Base-by-base conservation (phyloP, 2,329 filamentous ascomycete species). In the Pyrenophora teres region DNA sequence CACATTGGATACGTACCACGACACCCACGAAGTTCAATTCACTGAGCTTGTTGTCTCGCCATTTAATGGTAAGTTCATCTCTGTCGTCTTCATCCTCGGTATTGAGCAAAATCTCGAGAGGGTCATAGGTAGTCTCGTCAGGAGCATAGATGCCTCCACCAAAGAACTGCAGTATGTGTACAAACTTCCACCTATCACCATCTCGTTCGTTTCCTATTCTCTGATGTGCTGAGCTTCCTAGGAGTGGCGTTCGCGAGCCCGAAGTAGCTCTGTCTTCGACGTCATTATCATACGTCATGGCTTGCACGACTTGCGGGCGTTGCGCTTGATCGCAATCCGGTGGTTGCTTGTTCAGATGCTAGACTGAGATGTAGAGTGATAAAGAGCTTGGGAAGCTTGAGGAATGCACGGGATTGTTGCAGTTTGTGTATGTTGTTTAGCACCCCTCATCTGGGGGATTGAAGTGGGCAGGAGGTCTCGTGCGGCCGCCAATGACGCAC, bases 21-120 rank as follows among this genome's bases (percentile, higher is more conserved):
- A 76, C 70, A 42, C 75, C 75, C 9, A 77, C 68, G 38, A 77
- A 77, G 53, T 68, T 76, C 21, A 77, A 59, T 49, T 77, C 75
- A 46, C 71, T 67, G 3, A 77, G 52, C 47, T 73, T 75, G 53
- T 75, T 71, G 40, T 75, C 72, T 27, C 66, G 63, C 75, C 75
- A 77, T 44, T 54, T 56, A 13, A 70, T 52, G 0, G 75, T 77
- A 12, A 77, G 60, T 9, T 64, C 52, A 44, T 77, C 69, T 33
- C 63, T 63, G 47, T 76, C 66, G 15, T 66, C 50, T 12, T 40
- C 18, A 27, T 71, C 67, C n/a, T 72, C 59, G 0, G 65, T 62
- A 27, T 75, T 76, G 12, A 76, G 63, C n/a, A 76, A 32, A 13
- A 71, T 67, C 50, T 69, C 61, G 40, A 76, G 70, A 1, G 73